Evolutionary conservation across 495 filamentous ascomycete species (phyloP), one percentile per base, ranked within the genome.

Genomic region (Pseudomonodictys pantanalensis): DNA sequence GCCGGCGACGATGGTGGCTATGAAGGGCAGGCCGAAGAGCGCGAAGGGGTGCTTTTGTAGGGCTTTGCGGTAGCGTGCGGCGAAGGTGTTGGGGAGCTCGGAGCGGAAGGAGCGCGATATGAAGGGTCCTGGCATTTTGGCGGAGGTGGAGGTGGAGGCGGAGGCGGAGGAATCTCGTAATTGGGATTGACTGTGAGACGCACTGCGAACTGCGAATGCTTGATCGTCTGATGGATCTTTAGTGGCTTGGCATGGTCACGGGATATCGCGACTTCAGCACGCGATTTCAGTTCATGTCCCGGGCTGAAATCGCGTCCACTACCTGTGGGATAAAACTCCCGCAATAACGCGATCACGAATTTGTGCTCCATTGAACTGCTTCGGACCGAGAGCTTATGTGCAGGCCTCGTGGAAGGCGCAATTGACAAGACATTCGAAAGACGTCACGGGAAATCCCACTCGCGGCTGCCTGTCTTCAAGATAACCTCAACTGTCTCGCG

Each of bases 21-120:
- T 81, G 75, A 99, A 99, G 12, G 93, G 93, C n/a, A 97, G 78
- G 5, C 93, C 93, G 72, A 99, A 99, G 50, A 97, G 81, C 33
- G 92, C 76, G 73, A 99, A 99, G 0, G 93, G 93, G 64, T 88
- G 89, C 59, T 80, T 83, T 18, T 77, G 69, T 35, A 96, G 79
- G 50, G 75, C 68, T 10, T 76, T 69, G 54, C 93, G 88, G 76
- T 99, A 99, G 22, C 80, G 76, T 38, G 86, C 80, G 6, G 86
- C 88, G 60, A 95, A 73, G n/a, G 81, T 82, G 71, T 82, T 81
- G 24, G 80, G 79, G 62, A 58, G 45, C 17, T 75, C 80, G 2
- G 58, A 26, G 11, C 35, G 30, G 26, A 74, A 70, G 65, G 81
- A 77, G 28, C 81, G 82, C 71, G 85, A 96, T 44, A 87, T 86